phyloP scores from a whole-genome alignment of 2,329 filamentous ascomycete genomes.

The Eutypella sp. region DNA sequence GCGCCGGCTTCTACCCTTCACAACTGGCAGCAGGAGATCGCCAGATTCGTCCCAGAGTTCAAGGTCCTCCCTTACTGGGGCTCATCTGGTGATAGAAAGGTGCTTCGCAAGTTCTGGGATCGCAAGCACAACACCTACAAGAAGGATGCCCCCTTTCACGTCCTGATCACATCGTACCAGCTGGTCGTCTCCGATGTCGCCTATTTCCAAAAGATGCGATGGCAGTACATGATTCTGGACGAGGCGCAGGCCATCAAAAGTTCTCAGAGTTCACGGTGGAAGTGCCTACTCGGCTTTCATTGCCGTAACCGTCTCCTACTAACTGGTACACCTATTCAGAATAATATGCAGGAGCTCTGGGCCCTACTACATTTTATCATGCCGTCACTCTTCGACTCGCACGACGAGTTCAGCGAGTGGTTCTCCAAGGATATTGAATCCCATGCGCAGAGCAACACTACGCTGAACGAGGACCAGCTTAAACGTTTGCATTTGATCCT shows the following conservation, averaged over 20 bases:
- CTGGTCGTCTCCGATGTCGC: slow-evolving; percentile 92
- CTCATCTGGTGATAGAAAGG: slow-evolving; percentile 86
- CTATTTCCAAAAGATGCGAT: slow-evolving; percentile 98
- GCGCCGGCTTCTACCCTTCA: slow-evolving; percentile 93
- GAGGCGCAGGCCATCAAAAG: slow-evolving; percentile 99
- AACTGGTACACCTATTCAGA: slow-evolving; percentile 96
- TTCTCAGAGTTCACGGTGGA: slow-evolving; percentile 93
- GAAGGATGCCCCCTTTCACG: slow-evolving; percentile 89
- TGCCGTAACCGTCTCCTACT: slow-evolving; percentile 91
- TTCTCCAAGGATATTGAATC: slow-evolving; percentile 97
- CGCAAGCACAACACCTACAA: slow-evolving; percentile 95
- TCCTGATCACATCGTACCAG: slow-evolving; percentile 95
- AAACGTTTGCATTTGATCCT: slow-evolving; percentile 97
- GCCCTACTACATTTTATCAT: slow-evolving; percentile 98
- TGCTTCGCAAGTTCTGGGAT: slow-evolving; percentile 98
- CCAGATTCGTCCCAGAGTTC: slow-evolving; percentile 87
- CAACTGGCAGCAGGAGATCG: slow-evolving; percentile 99
- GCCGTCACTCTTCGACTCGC: slow-evolving; percentile 95
- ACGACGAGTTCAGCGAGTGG: slow-evolving; percentile 91
- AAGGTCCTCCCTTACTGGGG: slow-evolving; percentile 99
- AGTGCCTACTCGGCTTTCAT: slow-evolving; percentile 87
- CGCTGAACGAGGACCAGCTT: slow-evolving; percentile 96
- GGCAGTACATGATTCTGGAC: slow-evolving; percentile 99
- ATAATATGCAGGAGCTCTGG: slow-evolving; percentile 99
- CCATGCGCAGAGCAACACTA: slow-evolving; percentile 98